Evolutionary conservation across 768 basidiomycete species (phyloP).

Genomic region (Boletus coccyginus): DNA sequence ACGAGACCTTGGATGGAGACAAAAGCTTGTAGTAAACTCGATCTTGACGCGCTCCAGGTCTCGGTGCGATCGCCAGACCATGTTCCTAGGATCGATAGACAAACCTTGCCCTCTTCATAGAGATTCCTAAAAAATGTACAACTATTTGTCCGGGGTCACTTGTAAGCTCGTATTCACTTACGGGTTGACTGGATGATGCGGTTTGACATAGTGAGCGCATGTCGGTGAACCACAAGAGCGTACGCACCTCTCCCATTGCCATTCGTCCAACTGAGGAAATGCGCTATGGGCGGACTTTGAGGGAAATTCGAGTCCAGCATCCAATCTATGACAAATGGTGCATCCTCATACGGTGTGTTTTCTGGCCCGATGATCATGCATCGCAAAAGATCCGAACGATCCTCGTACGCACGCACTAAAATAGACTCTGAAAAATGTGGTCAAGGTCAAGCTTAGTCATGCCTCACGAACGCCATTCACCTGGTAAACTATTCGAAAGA

Average conservation of each 20-base stretch:
- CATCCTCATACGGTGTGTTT: conserved; percentile 94
- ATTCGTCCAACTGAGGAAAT: conserved; percentile 93
- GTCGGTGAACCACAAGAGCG: neutral
- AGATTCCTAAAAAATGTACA: conserved; percentile 57
- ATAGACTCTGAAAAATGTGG: conserved; percentile 61
- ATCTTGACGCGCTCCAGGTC: conserved; percentile 80
- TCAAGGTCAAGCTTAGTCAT: conserved; percentile 4
- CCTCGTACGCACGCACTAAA: conserved; percentile 86
- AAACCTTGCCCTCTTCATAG: conserved; percentile 95
- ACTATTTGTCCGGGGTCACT: neutral
- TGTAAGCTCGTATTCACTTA: conserved; percentile 36
- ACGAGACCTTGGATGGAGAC: conserved; percentile 95
- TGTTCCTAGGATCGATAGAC: conserved; percentile 86
- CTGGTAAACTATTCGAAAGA: conserved; percentile 76
- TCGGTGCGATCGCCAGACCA: conserved; percentile 90
- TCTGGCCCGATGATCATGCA: conserved; percentile 89
- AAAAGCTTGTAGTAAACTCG: conserved; percentile 86
- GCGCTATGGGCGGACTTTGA: conserved; percentile 77
- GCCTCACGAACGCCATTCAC: conserved; percentile 39
- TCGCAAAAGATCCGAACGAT: conserved; percentile 82
- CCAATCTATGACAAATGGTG: conserved; percentile 95
- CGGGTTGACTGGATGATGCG: conserved; percentile 58
- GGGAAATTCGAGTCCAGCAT: conserved; percentile 83
- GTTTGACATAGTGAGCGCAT: neutral
- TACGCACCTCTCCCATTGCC: conserved; percentile 72